These are phyloP conservation scores for Microcyclospora tardicrescens DNA, from an alignment of 2,329 filamentous ascomycete genomes.

Conservation along the genomic window DNA sequence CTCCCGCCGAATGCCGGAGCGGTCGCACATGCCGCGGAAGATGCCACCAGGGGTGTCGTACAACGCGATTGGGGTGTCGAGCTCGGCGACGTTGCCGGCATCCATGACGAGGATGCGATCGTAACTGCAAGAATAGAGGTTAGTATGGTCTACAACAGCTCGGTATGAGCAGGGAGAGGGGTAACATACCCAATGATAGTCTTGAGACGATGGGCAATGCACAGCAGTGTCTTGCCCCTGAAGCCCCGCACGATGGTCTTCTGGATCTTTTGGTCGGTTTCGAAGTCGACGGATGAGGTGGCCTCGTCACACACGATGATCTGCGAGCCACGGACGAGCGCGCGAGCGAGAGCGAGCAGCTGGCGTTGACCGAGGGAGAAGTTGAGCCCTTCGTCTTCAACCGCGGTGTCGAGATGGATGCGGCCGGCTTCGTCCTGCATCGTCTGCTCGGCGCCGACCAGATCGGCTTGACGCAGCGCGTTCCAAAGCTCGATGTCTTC, in stretches of 20 bases:
- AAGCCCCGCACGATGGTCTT: constrained; percentile 75
- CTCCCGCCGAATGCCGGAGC: constrained; percentile 56
- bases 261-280: constrained; percentile 94
- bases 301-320: constrained; percentile 98
- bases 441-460: constrained; percentile 43
- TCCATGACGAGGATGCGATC: constrained; percentile 98
- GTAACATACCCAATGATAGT: constrained; percentile 58
- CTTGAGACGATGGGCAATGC: constrained; percentile 81
- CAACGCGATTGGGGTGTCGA: constrained; percentile 62
- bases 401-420: constrained; percentile 69
- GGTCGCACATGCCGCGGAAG: constrained; percentile 80
- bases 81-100: constrained; percentile 69
- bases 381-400: constrained; percentile 91
- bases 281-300: constrained; percentile 85
- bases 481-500: constrained; percentile 66
- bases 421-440: constrained; percentile 39
- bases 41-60: constrained; percentile 59
- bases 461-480: constrained; percentile 62
- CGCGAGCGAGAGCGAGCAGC: constrained; percentile 84
- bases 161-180: background rate
- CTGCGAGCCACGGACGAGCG: constrained; percentile 71
- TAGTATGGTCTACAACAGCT: background rate
- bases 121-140: constrained; percentile 36
- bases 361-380: constrained; percentile 92
- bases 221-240: constrained; percentile 73